A percentile compares a stretch with the other conserved stretches of the same genome.
These are phyloP conservation scores for Pelomyxa schiedti DNA, from an alignment of 78 protist species.

Conservation along the genomic window DNA sequence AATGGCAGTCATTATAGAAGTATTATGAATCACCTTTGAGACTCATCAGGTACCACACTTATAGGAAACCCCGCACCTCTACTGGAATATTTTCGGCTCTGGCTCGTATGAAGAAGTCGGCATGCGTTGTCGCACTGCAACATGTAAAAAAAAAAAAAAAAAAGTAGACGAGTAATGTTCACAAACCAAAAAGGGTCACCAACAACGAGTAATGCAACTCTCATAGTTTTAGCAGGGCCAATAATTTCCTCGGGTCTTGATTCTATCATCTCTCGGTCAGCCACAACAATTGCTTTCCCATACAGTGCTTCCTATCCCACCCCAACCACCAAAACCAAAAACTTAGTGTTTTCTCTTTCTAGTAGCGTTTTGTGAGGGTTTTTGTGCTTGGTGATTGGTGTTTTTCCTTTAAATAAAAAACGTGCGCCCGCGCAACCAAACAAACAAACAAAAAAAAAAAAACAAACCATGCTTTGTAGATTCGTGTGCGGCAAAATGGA, in stretches of 20 bases:
- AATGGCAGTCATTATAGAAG: slow-evolving; percentile 97
- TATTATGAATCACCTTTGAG: slow-evolving; percentile 97
- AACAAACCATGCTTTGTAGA: no score
- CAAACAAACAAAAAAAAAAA: no score
- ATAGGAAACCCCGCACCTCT: no score
- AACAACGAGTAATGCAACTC: slow-evolving; percentile 93
- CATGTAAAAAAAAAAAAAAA: neutral
- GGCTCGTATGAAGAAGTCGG: slow-evolving; percentile 83
- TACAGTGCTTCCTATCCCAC: slow-evolving; percentile 52
- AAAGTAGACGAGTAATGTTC: neutral
- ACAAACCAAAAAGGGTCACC: slow-evolving; percentile 94
- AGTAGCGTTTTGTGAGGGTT: no score
- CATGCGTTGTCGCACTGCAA: slow-evolving; percentile 93
- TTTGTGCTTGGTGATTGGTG: neutral
- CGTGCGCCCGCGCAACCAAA: no score
- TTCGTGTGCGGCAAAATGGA: slow-evolving; percentile 52
- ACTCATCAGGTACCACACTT: no score
- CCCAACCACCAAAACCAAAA: no score
- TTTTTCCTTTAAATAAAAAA: neutral
- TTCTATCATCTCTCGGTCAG: slow-evolving; percentile 93
- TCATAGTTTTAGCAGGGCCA: slow-evolving; percentile 31
- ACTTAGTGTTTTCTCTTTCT: no score
- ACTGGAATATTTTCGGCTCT: slow-evolving; percentile 31
- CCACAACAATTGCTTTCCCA: slow-evolving; percentile 60
- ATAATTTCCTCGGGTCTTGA: slow-evolving; percentile 76